phyloP scores from a whole-genome alignment of 1,139 yeast species.

The Geotrichum bryndzae region DNA sequence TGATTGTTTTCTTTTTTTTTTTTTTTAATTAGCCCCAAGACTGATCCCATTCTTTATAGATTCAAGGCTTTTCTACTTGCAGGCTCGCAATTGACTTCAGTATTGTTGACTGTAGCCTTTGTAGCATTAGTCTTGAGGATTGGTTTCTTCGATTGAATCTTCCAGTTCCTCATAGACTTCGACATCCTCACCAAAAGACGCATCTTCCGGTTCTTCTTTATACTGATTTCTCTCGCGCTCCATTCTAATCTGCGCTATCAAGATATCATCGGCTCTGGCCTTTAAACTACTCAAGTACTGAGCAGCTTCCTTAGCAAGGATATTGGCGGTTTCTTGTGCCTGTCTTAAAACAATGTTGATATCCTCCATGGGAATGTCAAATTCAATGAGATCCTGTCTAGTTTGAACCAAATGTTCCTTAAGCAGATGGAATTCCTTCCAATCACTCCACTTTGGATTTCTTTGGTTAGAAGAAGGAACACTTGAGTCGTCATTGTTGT shows the following conservation, averaged over 20 bases:
- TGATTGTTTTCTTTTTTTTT: not conserved
- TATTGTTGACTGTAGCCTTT: not conserved
- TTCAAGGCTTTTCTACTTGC: not conserved
- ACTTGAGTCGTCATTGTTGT: conserved; percentile 19
- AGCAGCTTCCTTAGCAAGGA: conserved; percentile 62
- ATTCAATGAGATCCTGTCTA: conserved; percentile 52
- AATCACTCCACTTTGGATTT: conserved; percentile 50
- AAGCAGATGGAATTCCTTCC: conserved; percentile 59
- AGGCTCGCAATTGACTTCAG: not conserved
- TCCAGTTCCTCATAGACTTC: conserved; percentile 24
- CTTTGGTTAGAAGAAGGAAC: conserved; percentile 40
- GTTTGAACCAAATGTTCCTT: conserved; percentile 50
- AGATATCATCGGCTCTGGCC: conserved; percentile 75
- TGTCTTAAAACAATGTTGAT: conserved; percentile 51
- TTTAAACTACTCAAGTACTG: conserved; percentile 66
- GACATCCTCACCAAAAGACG: conserved; percentile 25
- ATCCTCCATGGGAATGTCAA: conserved; percentile 45
- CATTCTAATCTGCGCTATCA: conserved; percentile 49
- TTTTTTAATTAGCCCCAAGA: conserved; percentile 12
- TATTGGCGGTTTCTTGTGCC: conserved; percentile 54
- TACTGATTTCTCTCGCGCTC: conserved; percentile 16
- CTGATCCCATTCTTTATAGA: conserved; percentile 8
- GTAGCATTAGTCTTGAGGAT: not conserved
- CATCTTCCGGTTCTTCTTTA: conserved; percentile 19
- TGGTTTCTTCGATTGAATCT: conserved; percentile 17